Conservation (phyloP, 768 basidiomycete genomes). For the Lentinula edodes region DNA sequence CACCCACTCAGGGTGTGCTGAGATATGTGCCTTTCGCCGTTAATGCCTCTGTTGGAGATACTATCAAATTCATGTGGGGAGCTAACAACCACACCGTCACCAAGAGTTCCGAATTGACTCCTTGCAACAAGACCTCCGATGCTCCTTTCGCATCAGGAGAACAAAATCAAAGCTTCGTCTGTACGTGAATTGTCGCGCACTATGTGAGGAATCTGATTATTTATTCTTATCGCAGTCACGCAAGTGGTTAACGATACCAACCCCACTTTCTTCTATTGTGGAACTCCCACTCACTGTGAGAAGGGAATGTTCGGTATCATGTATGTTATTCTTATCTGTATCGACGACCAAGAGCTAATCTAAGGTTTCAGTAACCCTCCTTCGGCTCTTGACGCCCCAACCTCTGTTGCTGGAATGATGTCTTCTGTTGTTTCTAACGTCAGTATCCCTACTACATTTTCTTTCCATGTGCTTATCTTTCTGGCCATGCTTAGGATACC, state of each 20-base stretch:
- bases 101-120: slow-evolving; percentile 57
- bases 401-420: slow-evolving; percentile 53
- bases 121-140: slow-evolving; percentile 70
- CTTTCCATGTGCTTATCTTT: not conserved
- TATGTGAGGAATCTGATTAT: not conserved
- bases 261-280: slow-evolving; percentile 74
- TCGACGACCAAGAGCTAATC: slow-evolving; percentile 5
- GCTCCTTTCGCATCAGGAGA: slow-evolving; percentile 58
- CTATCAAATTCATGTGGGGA: slow-evolving; percentile 71
- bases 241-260: slow-evolving; percentile 70
- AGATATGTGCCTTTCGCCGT: slow-evolving; percentile 71
- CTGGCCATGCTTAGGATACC: slow-evolving; percentile 29
- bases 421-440: slow-evolving; percentile 32
- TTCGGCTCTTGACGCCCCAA: slow-evolving; percentile 36
- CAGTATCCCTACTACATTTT: not conserved
- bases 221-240: slow-evolving; percentile 37
- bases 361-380: slow-evolving; percentile 44
- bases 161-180: slow-evolving; percentile 60
- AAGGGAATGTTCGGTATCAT: slow-evolving; percentile 87
- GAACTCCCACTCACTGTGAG: slow-evolving; percentile 62
- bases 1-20: slow-evolving; percentile 70
- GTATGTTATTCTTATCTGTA: slow-evolving; percentile 21
- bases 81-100: slow-evolving; percentile 82
- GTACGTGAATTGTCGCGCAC: slow-evolving; percentile 28
- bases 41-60: slow-evolving; percentile 75